phyloP scores from a whole-genome alignment of 805 yeast species.

The Metschnikowia orientalis region DNA sequence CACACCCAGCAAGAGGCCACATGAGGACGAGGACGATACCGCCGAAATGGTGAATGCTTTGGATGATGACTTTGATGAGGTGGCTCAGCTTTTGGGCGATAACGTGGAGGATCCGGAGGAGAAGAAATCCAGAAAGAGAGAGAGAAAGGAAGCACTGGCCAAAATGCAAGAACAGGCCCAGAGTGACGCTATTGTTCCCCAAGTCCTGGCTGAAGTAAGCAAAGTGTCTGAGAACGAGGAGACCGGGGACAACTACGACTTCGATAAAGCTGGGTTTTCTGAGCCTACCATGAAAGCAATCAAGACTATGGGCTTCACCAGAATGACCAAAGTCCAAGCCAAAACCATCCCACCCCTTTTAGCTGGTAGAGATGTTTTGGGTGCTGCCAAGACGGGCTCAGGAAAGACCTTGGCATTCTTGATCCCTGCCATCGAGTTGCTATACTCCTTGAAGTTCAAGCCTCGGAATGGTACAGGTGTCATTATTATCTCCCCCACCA shows the following conservation, averaged over 20 bases:
- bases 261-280: conserved; percentile 55
- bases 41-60: conserved; percentile 49
- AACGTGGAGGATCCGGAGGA: conserved; percentile 40
- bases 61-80: conserved; percentile 55
- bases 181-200: conserved; percentile 28
- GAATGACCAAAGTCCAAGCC: conserved; percentile 92
- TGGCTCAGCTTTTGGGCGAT: conserved; percentile 48
- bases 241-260: conserved; percentile 25
- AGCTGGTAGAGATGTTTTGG: conserved; percentile 95
- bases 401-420: conserved; percentile 96
- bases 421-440: conserved; percentile 91
- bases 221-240: conserved; percentile 29
- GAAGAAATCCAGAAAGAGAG: conserved; percentile 19
- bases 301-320: conserved; percentile 81
- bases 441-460: conserved; percentile 86
- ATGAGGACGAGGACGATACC: conserved; percentile 30
- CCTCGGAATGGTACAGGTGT: conserved; percentile 99
- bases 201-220: conserved; percentile 21
- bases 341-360: conserved; percentile 93
- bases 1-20: conserved; percentile 21
- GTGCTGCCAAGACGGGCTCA: conserved; percentile 99
- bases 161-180: conserved; percentile 22
- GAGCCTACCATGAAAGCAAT: conserved; percentile 80
- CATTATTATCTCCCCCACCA: conserved; percentile 90
- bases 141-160: conserved; percentile 17